Conservation (phyloP, 495 filamentous ascomycete genomes). For the Platismatia glauca region DNA sequence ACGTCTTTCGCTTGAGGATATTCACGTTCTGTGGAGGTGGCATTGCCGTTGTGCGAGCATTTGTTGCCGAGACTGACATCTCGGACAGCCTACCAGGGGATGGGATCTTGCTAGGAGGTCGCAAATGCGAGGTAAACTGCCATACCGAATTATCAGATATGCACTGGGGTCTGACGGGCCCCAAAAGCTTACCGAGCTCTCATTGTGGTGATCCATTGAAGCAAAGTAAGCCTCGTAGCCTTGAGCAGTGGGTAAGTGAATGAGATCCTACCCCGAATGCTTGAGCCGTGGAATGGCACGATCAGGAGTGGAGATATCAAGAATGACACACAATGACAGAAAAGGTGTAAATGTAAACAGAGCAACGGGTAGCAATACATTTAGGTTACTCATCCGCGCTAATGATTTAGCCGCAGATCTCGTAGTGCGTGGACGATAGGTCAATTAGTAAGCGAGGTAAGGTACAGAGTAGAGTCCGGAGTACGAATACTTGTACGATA, state of each 20-base stretch:
- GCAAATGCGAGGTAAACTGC: slow-evolving; percentile 23
- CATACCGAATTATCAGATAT: background rate
- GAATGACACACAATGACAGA: background rate
- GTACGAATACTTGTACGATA: too few relatives aligned
- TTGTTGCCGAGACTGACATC: slow-evolving; percentile 57
- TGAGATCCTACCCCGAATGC: background rate
- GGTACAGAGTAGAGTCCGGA: too few relatives aligned
- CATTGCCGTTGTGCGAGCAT: slow-evolving; percentile 50
- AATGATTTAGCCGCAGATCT: background rate
- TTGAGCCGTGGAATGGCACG: background rate
- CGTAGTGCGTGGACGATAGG: too few relatives aligned
- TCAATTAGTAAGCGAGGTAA: too few relatives aligned
- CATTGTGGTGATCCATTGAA: slow-evolving; percentile 23
- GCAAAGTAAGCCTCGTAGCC: background rate
- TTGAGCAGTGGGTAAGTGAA: background rate
- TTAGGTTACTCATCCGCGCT: background rate
- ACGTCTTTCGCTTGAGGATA: slow-evolving; percentile 45
- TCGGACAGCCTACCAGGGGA: slow-evolving; percentile 38
- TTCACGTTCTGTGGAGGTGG: slow-evolving; percentile 43
- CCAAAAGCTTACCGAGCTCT: slow-evolving; percentile 19
- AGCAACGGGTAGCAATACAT: background rate
- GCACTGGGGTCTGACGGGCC: background rate
- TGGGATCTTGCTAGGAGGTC: slow-evolving; percentile 16
- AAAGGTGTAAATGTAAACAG: slow-evolving; percentile 1
- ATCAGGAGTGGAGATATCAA: background rate